Conservation (phyloP, 148 eudicot species). For the Heliamphora exappendiculata region DNA sequence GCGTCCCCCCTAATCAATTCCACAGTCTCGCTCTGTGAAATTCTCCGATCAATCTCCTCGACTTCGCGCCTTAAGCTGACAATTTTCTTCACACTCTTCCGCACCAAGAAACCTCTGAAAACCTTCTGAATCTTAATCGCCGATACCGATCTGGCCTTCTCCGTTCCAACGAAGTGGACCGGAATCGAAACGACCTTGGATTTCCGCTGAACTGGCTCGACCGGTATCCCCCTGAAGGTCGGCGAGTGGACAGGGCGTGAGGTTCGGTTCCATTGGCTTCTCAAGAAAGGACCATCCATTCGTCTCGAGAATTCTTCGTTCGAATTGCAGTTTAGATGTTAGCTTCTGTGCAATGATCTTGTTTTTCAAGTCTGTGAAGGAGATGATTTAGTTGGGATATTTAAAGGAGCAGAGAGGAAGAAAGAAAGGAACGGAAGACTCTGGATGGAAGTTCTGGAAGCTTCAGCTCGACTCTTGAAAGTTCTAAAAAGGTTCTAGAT, state of each 20-base stretch:
- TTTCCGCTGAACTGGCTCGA: background rate
- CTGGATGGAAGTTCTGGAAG: background rate
- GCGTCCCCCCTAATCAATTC: constrained; percentile 31
- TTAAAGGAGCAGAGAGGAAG: background rate
- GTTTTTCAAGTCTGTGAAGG: background rate
- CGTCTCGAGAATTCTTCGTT: background rate
- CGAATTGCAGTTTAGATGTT: background rate
- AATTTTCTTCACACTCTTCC: constrained; percentile 50
- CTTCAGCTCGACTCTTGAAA: background rate
- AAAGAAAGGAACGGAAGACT: background rate
- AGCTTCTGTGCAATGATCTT: background rate
- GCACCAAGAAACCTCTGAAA: constrained; percentile 51
- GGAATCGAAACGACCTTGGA: constrained; percentile 32
- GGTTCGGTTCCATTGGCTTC: background rate
- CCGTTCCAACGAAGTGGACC: constrained; percentile 29
- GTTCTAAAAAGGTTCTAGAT: background rate
- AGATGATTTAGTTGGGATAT: background rate
- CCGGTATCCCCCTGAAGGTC: background rate
- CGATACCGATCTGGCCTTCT: constrained; percentile 2
- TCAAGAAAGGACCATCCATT: constrained; percentile 7
- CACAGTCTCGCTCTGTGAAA: constrained; percentile 21
- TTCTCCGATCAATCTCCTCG: constrained; percentile 31
- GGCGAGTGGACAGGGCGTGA: background rate
- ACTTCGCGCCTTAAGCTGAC: constrained; percentile 28
- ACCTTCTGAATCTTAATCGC: constrained; percentile 56